Conservation (phyloP, 805 yeast genomes). For the Starmerella scarabaei region DNA sequence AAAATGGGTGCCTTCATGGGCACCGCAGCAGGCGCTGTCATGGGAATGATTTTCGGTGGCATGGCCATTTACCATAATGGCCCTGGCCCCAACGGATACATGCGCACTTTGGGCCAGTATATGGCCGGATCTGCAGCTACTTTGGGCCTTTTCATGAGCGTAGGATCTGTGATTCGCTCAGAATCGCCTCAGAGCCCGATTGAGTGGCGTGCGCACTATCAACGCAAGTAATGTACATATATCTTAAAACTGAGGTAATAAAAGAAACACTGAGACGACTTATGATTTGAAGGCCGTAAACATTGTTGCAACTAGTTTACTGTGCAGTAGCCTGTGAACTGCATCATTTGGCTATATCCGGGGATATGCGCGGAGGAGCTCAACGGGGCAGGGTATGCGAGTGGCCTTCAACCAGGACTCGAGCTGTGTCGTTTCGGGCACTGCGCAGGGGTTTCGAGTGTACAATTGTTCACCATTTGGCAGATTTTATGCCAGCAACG, state of each 20-base stretch:
- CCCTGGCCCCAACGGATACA: conserved; percentile 96
- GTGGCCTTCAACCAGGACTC: conserved; percentile 72
- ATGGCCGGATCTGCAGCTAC: conserved; percentile 95
- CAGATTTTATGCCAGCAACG: conserved; percentile 41
- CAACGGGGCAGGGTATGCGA: too few species aligned
- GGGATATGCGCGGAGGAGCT: too few species aligned
- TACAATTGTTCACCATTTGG: conserved; percentile 85
- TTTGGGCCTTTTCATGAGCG: conserved; percentile 90
- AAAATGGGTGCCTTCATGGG: conserved; percentile 99
- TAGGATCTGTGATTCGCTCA: conserved; percentile 53
- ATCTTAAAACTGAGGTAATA: too few species aligned
- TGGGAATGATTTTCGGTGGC: conserved; percentile 91
- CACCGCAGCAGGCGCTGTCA: conserved; percentile 77
- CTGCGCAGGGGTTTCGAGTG: conserved; percentile 51
- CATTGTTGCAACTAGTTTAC: too few species aligned
- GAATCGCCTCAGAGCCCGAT: conserved; percentile 12
- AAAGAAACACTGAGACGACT: too few species aligned
- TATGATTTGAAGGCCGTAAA: too few species aligned
- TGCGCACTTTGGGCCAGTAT: conserved; percentile 93
- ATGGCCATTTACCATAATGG: conserved; percentile 82
- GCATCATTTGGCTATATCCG: too few species aligned
- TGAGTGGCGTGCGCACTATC: conserved; percentile 11
- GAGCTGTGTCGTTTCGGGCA: conserved; percentile 64
- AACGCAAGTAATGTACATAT: neutral
- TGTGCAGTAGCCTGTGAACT: too few species aligned